Evolutionary conservation across 2,329 filamentous ascomycete species (phyloP).

Genomic region (Pseudogymnoascus sp.): DNA sequence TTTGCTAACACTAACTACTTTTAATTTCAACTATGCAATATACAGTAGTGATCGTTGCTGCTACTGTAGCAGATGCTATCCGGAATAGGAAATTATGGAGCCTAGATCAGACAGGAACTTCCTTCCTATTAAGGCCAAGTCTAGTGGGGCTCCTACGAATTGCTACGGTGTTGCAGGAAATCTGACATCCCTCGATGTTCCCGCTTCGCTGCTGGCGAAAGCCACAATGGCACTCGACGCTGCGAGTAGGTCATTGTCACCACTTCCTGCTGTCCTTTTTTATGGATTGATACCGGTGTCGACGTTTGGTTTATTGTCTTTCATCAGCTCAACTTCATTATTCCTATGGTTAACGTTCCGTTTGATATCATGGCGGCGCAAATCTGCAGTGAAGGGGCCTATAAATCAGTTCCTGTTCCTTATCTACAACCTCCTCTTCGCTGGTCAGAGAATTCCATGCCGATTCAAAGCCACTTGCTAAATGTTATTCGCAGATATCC

Average conservation of each 20-base stretch:
- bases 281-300: slow-evolving; percentile 39
- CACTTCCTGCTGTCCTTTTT: slow-evolving; percentile 23
- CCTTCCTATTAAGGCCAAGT: neutral
- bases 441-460: slow-evolving; percentile 25
- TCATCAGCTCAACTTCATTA: slow-evolving; percentile 36
- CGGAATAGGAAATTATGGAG: neutral
- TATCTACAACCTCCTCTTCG: slow-evolving; percentile 61
- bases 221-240: slow-evolving; percentile 13
- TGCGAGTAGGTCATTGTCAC: slow-evolving; percentile 20
- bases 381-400: slow-evolving; percentile 19
- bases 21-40: neutral
- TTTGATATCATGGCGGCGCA: slow-evolving; percentile 23
- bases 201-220: neutral
- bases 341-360: slow-evolving; percentile 36
- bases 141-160: neutral
- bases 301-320: slow-evolving; percentile 39
- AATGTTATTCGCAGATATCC: slow-evolving; percentile 42
- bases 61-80: neutral
- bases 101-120: neutral
- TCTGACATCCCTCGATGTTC: neutral
- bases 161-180: neutral
- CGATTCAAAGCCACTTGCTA: neutral
- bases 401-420: slow-evolving; percentile 63
- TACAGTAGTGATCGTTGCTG: neutral
- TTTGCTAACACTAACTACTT: too few species aligned